Conservation (phyloP, 192 early-diverging fungal genomes). For the Geranomyces michiganensis region DNA sequence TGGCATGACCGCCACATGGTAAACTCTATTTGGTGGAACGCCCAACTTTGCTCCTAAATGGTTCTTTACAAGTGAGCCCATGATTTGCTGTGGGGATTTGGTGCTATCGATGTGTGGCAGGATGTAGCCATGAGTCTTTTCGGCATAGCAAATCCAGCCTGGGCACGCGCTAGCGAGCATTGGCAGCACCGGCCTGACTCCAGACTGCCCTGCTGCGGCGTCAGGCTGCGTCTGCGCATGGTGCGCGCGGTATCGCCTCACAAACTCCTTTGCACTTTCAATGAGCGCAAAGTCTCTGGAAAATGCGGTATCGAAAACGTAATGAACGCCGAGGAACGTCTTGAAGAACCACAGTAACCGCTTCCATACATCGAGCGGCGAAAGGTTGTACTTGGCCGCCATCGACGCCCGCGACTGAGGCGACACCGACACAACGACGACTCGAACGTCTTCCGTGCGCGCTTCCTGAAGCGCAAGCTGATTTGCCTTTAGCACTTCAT, state of each 20-base stretch:
- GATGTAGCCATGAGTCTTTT: conserved; percentile 93
- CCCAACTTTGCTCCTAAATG: conserved; percentile 71
- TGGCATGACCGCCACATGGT: conserved; percentile 95
- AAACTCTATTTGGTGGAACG: conserved; percentile 71
- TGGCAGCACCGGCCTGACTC: conserved; percentile 31
- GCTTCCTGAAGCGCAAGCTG: conserved; percentile 38
- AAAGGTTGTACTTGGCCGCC: conserved; percentile 79
- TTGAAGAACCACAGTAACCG: conserved; percentile 78
- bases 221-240: conserved; percentile 16
- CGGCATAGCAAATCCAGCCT: conserved; percentile 98
- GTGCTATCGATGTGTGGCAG: conserved; percentile 86
- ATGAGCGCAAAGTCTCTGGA: conserved; percentile 84
- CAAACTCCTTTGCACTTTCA: conserved; percentile 88
- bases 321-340: conserved; percentile 72
- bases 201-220: not conserved
- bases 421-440: conserved; percentile 84
- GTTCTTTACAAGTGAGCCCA: conserved; percentile 92
- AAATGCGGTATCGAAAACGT: conserved; percentile 89
- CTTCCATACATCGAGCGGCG: conserved; percentile 68
- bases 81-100: conserved; percentile 97
- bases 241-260: conserved; percentile 61
- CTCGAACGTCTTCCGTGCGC: conserved; percentile 32
- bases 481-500: conserved; percentile 67
- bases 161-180: conserved; percentile 62
- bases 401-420: conserved; percentile 91